Percentiles rank a stretch among this genome's conserved stretches.
phyloP scores from a whole-genome alignment of 1,284 basidiomycete species.

The Tilletia caries region DNA sequence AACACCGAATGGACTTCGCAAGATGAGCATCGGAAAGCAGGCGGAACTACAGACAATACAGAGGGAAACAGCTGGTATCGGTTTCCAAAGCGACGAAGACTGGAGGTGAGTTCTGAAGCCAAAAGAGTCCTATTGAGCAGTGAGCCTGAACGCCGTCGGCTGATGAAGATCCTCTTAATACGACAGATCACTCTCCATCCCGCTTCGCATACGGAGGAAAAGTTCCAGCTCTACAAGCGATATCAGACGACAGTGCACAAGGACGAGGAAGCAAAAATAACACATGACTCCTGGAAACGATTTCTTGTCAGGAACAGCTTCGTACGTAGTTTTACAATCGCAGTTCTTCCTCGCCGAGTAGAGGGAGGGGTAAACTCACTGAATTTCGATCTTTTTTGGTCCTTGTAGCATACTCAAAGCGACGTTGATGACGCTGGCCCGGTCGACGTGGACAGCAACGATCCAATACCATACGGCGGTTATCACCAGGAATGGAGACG shows the following conservation, averaged over 20 bases:
- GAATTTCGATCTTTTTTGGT: neutral
- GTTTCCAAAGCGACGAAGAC: neutral
- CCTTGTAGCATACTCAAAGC: neutral
- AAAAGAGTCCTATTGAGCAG: no score
- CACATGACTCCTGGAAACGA: slow-evolving; percentile 33
- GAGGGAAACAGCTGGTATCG: neutral
- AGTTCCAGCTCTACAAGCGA: slow-evolving; percentile 42
- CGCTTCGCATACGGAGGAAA: slow-evolving; percentile 34
- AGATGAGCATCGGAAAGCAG: neutral
- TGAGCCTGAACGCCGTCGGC: no score
- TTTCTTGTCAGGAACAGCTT: slow-evolving; percentile 33
- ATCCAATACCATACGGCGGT: slow-evolving; percentile 29
- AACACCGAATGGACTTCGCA: slow-evolving; percentile 15
- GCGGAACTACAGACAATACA: no score
- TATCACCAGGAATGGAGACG: slow-evolving; percentile 50
- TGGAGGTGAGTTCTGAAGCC: neutral
- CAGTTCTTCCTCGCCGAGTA: no score
- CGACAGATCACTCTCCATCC: slow-evolving; percentile 20
- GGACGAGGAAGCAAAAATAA: slow-evolving; percentile 34
- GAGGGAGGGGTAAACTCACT: neutral
- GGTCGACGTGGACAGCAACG: neutral
- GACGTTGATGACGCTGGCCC: slow-evolving; percentile 13
- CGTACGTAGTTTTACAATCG: neutral
- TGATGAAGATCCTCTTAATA: no score
- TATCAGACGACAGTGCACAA: slow-evolving; percentile 45